Base-by-base conservation (phyloP, 2,329 filamentous ascomycete genomes). In the Chaetomium strumarium region DNA sequence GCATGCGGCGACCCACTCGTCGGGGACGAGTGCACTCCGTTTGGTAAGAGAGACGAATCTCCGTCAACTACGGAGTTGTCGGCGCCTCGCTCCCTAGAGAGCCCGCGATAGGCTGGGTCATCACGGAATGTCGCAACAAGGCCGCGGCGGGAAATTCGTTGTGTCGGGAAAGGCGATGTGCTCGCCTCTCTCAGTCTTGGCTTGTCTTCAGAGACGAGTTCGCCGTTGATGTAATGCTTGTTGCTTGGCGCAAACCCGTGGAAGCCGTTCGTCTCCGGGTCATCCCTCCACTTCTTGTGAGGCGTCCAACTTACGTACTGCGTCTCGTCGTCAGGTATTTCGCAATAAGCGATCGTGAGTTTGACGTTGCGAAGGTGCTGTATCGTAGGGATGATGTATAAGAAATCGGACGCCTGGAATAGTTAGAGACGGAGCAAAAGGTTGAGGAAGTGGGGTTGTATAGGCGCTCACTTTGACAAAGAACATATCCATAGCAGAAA, bases 401-500 rank as follows among this genome's bases (percentile, higher is more conserved):
- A 75, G 53, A 85, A 73, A 59, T 86, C 83, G 30, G 80, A 82
- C 49, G 80, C 71, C 80, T 84, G 58, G 12, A 16, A 33, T n/a
- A 1, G 54, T 66, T 52, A 65, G 58, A 24, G 17, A 2, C n/a
- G n/a, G 30, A n/a, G 16, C n/a, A 17, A 14, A n/a, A 16, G 11
- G 33, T 5, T 12, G 16, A 24, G 8, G 12, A 3, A 14, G 38
- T 12, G 9, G 11, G 11, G n/a, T 17, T n/a, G 17, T 4, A 14
- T 17, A 9, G 17, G 13, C 5, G 17, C 72, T 56, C 68, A 84
- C 80, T 73, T 83, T 85, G 57, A 86, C 77, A 61, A 85, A 85
- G 64, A 85, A 86, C 74, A 85, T 75, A 59, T 85, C 78, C 63
- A 79, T 76, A 16, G 74, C 73, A 55, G 74, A 67, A 64, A 84